These are phyloP conservation scores for Corylus avellana DNA, from an alignment of 306 rosid species.

Conservation along the genomic window DNA sequence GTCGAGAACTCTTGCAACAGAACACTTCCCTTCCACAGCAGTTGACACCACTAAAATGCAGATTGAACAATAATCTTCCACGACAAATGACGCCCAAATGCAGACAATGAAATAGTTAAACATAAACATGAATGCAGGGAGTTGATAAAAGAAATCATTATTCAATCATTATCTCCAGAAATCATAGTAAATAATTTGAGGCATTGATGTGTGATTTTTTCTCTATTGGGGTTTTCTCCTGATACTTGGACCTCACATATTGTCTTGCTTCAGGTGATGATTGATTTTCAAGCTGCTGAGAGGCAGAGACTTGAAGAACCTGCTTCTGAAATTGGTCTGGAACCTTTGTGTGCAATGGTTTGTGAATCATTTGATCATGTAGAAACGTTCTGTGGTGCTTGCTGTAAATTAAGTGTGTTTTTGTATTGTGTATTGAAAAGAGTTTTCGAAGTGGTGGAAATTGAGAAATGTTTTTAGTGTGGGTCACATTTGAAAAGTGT, in stretches of 20 bases:
- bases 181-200: neutral
- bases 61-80: too few species aligned
- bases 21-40: too few species aligned
- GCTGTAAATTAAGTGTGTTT: slow-evolving; percentile 5
- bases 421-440: too few species aligned
- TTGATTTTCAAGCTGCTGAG: slow-evolving; percentile 97
- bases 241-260: slow-evolving; percentile 7
- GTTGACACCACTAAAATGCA: too few species aligned
- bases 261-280: slow-evolving; percentile 71
- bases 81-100: too few species aligned
- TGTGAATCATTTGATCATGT: slow-evolving; percentile 32
- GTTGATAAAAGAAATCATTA: too few species aligned
- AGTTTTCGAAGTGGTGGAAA: too few species aligned
- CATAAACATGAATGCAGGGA: too few species aligned
- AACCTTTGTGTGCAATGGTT: slow-evolving; percentile 95
- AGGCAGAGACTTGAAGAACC: slow-evolving; percentile 85
- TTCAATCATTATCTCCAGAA: neutral
- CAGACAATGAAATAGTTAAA: too few species aligned
- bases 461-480: too few species aligned
- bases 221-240: neutral
- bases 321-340: slow-evolving; percentile 95
- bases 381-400: slow-evolving; percentile 21
- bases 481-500: too few species aligned
- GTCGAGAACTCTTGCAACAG: too few species aligned
- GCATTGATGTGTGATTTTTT: neutral